Percentiles rank a stretch among this genome's conserved stretches.
These are phyloP conservation scores for Suillus lakei DNA, from an alignment of 768 basidiomycete species.

Conservation along the genomic window DNA sequence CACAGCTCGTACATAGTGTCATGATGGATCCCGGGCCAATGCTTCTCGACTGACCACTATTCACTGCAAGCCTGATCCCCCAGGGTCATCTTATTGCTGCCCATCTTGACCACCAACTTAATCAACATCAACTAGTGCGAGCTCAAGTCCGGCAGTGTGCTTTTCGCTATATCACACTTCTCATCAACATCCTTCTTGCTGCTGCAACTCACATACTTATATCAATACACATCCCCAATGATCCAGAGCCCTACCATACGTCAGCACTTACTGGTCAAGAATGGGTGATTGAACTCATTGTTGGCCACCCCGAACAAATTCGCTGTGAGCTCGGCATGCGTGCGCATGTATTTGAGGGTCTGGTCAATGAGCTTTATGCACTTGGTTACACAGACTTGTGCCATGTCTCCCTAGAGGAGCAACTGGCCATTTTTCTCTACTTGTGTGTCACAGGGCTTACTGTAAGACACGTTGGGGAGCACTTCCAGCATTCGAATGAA, in stretches of 20 bases:
- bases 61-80: not conserved
- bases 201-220: not conserved
- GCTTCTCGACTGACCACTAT: not conserved
- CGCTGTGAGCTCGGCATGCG: conserved; percentile 20
- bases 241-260: not conserved
- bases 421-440: conserved; percentile 43
- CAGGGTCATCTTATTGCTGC: not conserved
- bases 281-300: conserved; percentile 18
- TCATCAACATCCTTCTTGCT: not conserved
- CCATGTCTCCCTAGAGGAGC: conserved; percentile 37
- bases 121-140: not conserved
- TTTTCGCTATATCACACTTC: not conserved
- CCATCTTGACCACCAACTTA: not conserved
- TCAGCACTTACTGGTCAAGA: conserved; percentile 1
- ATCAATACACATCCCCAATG: not conserved
- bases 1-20: not conserved
- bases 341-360: not conserved
- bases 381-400: conserved; percentile 13
- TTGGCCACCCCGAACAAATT: conserved; percentile 23
- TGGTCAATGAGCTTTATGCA: not conserved
- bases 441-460: conserved; percentile 18
- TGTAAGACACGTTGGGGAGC: conserved; percentile 9
- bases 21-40: not conserved
- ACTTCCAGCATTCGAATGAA: conserved; percentile 5
- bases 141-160: not conserved